phyloP scores from a whole-genome alignment of 2,329 filamentous ascomycete genomes.

The Colletotrichum sansevieriae region DNA sequence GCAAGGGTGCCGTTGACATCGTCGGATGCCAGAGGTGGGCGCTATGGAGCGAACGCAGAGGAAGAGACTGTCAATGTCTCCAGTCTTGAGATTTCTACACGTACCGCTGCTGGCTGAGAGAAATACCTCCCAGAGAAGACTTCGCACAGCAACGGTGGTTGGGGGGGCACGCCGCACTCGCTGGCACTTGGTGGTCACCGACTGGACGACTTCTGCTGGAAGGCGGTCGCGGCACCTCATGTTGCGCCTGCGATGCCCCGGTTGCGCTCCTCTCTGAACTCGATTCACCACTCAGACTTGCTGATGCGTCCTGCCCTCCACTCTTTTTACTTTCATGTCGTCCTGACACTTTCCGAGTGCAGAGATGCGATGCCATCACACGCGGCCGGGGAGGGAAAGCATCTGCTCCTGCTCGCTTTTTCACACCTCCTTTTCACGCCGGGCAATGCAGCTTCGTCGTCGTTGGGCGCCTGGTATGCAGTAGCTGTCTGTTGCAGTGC shows the following conservation, averaged over 20 bases:
- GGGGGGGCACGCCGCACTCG: neutral
- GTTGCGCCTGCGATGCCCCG: slow-evolving; percentile 17
- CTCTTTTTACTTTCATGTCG: slow-evolving; percentile 36
- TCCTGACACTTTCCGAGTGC: slow-evolving; percentile 34
- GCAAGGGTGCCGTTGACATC: slow-evolving; percentile 35
- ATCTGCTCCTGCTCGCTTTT: neutral
- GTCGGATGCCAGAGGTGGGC: slow-evolving; percentile 21
- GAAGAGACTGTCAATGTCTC: neutral
- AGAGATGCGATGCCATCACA: slow-evolving; percentile 31
- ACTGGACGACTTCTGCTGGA: neutral
- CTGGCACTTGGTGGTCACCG: neutral
- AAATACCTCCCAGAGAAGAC: neutral
- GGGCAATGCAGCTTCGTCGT: neutral
- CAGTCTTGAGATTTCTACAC: neutral
- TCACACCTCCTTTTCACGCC: neutral
- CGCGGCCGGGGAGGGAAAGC: neutral
- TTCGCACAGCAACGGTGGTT: too few species aligned
- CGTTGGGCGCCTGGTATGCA: neutral
- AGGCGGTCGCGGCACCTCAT: slow-evolving; percentile 20
- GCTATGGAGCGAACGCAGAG: slow-evolving; percentile 25
- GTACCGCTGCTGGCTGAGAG: too few species aligned
- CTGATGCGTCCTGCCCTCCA: slow-evolving; percentile 14
- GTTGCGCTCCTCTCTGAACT: slow-evolving; percentile 4
- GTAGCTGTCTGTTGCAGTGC: neutral
- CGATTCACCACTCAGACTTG: slow-evolving; percentile 16